Evolutionary conservation across 441 rosid species (phyloP).

Genomic region (Hypseocharis bilobata): DNA sequence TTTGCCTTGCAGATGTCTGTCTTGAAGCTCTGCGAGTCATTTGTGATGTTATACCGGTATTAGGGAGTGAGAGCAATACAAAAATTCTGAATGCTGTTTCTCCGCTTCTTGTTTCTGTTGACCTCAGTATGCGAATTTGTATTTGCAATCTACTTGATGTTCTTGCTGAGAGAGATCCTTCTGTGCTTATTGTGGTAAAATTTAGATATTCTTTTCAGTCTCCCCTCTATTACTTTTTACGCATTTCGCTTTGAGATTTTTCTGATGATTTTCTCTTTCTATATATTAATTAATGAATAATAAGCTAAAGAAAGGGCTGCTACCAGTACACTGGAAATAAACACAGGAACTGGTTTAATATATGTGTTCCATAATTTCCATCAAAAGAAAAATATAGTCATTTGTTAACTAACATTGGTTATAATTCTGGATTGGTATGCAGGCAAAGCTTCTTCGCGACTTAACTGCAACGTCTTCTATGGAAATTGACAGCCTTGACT

Average conservation of each 20-base stretch:
- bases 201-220: neutral
- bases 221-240: neutral
- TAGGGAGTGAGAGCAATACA: slow-evolving; percentile 39
- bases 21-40: slow-evolving; percentile 52
- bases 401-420: neutral
- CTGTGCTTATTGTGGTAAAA: slow-evolving; percentile 53
- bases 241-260: no score
- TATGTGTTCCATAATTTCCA: no score
- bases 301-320: no score
- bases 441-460: slow-evolving; percentile 59
- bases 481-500: slow-evolving; percentile 82
- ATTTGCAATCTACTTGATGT: slow-evolving; percentile 66
- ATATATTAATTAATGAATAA: no score
- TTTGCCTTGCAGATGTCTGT: slow-evolving; percentile 45
- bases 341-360: no score
- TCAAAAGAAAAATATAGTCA: no score
- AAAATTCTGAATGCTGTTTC: slow-evolving; percentile 48
- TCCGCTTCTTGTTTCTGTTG: slow-evolving; percentile 64
- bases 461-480: slow-evolving; percentile 63
- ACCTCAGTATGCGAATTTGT: slow-evolving; percentile 47
- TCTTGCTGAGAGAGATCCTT: slow-evolving; percentile 58
- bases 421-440: slow-evolving; percentile 27
- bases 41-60: slow-evolving; percentile 43
- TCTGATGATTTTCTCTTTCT: no score
- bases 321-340: no score